Conservation (phyloP, 2,329 filamentous ascomycete species). For the Plenodomus tracheiphilus region DNA sequence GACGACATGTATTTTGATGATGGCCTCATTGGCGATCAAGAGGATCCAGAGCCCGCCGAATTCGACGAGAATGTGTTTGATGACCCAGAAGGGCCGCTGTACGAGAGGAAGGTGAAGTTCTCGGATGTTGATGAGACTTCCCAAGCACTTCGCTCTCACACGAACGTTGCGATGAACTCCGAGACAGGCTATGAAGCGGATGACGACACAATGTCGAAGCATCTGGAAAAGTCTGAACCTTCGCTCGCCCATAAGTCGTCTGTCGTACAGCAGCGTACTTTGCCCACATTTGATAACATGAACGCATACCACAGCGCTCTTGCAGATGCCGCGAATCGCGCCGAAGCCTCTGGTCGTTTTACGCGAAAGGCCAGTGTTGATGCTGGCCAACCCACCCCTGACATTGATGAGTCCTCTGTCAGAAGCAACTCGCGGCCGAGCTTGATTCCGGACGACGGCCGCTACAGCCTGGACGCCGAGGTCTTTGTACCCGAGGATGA, state of each 20-base stretch:
- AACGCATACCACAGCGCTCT: conserved; percentile 82
- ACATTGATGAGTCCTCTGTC: conserved; percentile 40
- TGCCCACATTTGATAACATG: conserved; percentile 53
- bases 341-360: conserved; percentile 76
- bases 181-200: conserved; percentile 39
- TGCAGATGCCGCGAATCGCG: conserved; percentile 77
- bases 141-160: conserved; percentile 19
- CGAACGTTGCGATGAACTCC: conserved; percentile 16
- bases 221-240: conserved; percentile 43
- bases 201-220: conserved; percentile 32
- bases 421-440: conserved; percentile 46
- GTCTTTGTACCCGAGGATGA: conserved; percentile 41
- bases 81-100: conserved; percentile 48
- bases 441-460: conserved; percentile 55
- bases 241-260: conserved; percentile 57
- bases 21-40: conserved; percentile 60
- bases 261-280: conserved; percentile 36
- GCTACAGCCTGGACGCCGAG: conserved; percentile 52
- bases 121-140: conserved; percentile 19
- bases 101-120: conserved; percentile 53
- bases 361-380: conserved; percentile 60
- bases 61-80: conserved; percentile 79
- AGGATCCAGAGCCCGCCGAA: conserved; percentile 53
- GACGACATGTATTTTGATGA: conserved; percentile 73
- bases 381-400: conserved; percentile 25